These are phyloP conservation scores for Iris macrosiphon DNA, from an alignment of 106 monocot species.

Conservation along the genomic window DNA sequence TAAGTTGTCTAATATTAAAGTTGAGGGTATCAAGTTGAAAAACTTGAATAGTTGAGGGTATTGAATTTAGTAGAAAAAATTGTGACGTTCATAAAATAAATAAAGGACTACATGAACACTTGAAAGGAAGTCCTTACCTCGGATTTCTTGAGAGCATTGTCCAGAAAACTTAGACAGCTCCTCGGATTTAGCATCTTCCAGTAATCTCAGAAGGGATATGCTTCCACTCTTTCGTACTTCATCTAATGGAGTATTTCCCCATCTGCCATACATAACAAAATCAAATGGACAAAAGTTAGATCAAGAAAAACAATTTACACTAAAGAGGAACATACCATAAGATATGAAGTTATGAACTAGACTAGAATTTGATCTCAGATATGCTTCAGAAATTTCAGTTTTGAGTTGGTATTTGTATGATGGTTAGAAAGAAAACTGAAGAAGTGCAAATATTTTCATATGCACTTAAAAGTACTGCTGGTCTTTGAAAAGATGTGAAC, in stretches of 20 bases:
- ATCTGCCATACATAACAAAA: neutral
- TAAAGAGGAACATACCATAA: too few relatives aligned
- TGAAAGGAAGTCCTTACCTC: too few relatives aligned
- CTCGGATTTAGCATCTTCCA: constrained; percentile 11
- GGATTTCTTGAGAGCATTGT: neutral
- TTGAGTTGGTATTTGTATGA: neutral
- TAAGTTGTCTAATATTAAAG: too few relatives aligned
- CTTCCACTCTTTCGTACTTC: constrained; percentile 8
- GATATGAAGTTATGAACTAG: too few relatives aligned
- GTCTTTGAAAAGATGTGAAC: too few relatives aligned
- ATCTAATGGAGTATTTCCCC: constrained; percentile 14
- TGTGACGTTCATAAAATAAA: too few relatives aligned
- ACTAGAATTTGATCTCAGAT: neutral
- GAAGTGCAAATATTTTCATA: neutral
- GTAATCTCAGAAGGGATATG: neutral
- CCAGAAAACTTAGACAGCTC: constrained; percentile 5
- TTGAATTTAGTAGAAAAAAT: too few relatives aligned
- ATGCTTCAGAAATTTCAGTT: neutral
- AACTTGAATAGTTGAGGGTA: too few relatives aligned
- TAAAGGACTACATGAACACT: too few relatives aligned
- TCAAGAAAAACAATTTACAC: neutral
- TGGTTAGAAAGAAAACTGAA: neutral
- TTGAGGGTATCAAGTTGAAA: too few relatives aligned
- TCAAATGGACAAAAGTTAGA: neutral
- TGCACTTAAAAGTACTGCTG: too few relatives aligned